Conservation (phyloP, 345 rosid genomes). For the Draba incana region DNA sequence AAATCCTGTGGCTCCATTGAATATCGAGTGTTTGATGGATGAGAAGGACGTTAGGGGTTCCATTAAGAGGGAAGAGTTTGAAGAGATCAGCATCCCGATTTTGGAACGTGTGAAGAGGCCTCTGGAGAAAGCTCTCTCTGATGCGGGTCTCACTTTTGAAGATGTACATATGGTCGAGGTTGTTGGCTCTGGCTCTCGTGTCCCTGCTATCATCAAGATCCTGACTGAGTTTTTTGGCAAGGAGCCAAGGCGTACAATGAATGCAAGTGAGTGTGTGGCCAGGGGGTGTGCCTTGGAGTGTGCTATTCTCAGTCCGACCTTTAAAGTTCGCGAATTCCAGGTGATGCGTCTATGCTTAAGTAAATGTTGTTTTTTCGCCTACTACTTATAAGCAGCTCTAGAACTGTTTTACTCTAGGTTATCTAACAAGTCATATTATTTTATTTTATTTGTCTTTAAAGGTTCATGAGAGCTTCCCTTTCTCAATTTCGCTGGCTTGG, state of each 20-base stretch:
- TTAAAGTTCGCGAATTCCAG: slow-evolving; percentile 97
- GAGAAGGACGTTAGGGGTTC: slow-evolving; percentile 92
- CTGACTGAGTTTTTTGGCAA: slow-evolving; percentile 90
- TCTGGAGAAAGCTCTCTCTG: slow-evolving; percentile 82
- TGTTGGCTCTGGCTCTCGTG: slow-evolving; percentile 89
- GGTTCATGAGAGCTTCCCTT: slow-evolving; percentile 92
- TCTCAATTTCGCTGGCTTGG: slow-evolving; percentile 76
- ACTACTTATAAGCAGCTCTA: background rate
- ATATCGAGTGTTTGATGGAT: slow-evolving; percentile 94
- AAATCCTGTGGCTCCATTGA: slow-evolving; percentile 85
- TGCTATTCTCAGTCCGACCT: slow-evolving; percentile 97
- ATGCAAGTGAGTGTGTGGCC: slow-evolving; percentile 97
- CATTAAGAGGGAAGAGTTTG: slow-evolving; percentile 92
- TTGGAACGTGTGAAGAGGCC: slow-evolving; percentile 91
- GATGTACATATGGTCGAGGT: slow-evolving; percentile 87
- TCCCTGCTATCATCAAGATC: slow-evolving; percentile 85
- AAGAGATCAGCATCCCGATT: slow-evolving; percentile 74
- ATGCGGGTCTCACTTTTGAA: slow-evolving; percentile 76
- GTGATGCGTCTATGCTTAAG: slow-evolving; percentile 42
- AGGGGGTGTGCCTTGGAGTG: slow-evolving; percentile 90
- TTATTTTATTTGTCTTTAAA: slow-evolving; percentile 20
- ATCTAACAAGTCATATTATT: slow-evolving; percentile 1
- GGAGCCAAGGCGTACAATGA: slow-evolving; percentile 96
- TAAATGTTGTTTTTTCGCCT: background rate
- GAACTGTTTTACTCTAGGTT: slow-evolving; percentile 4